These are phyloP conservation scores for Ophiocordyceps camponoti-rufipedis DNA, from an alignment of 2,329 filamentous ascomycete species.

Conservation along the genomic window DNA sequence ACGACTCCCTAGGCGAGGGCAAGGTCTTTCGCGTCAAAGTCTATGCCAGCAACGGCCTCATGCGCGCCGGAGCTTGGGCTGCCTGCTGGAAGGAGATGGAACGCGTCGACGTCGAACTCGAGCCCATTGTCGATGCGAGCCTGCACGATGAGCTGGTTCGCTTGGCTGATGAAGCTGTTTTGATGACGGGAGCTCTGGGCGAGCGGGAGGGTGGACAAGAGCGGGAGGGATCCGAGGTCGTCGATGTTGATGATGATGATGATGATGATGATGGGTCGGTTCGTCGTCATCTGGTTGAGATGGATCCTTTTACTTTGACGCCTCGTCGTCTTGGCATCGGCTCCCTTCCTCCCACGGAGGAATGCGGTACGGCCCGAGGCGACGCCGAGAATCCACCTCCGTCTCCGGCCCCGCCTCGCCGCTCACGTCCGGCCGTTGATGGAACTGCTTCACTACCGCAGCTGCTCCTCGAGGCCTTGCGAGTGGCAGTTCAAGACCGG, in stretches of 20 bases:
- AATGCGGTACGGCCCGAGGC: slow-evolving; percentile 14
- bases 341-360: not conserved
- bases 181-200: not conserved
- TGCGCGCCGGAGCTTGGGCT: slow-evolving; percentile 80
- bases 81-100: slow-evolving; percentile 98
- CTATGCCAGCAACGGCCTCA: slow-evolving; percentile 86
- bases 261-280: not conserved
- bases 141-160: slow-evolving; percentile 41
- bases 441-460: slow-evolving; percentile 32
- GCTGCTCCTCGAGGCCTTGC: slow-evolving; percentile 32
- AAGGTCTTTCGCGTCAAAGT: slow-evolving; percentile 66
- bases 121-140: slow-evolving; percentile 47
- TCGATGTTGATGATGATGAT: not conserved
- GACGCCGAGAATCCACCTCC: slow-evolving; percentile 6
- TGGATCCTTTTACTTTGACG: not conserved
- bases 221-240: not conserved
- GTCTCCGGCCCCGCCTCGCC: slow-evolving; percentile 6
- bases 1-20: slow-evolving; percentile 30
- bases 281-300: not conserved
- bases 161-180: slow-evolving; percentile 20
- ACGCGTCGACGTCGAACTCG: slow-evolving; percentile 84
- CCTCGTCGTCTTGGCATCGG: not conserved
- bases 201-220: slow-evolving; percentile 18
- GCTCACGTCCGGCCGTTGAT: slow-evolving; percentile 10
- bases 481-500: slow-evolving; percentile 35